phyloP scores from a whole-genome alignment of 495 filamentous ascomycete species.

The Pseudevernia furfuracea region DNA sequence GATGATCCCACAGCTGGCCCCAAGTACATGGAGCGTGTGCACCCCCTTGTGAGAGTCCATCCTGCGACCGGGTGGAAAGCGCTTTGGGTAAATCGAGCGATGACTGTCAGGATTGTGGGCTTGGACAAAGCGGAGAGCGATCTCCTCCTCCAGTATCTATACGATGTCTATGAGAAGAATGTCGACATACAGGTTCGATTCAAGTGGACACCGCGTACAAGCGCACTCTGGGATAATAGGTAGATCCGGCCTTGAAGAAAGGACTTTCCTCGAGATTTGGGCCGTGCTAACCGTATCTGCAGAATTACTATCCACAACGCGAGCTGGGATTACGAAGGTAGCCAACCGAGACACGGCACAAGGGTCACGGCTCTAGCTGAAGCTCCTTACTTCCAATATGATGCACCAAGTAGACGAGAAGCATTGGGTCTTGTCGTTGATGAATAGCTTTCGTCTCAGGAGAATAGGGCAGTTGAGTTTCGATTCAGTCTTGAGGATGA shows the following conservation, averaged over 20 bases:
- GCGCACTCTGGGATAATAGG: constrained; percentile 48
- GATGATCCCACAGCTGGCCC: constrained; percentile 53
- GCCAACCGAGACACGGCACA: constrained; percentile 53
- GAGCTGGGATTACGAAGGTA: constrained; percentile 59
- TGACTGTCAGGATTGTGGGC: constrained; percentile 58
- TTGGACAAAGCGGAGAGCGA: constrained; percentile 60
- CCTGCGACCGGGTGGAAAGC: constrained; percentile 66
- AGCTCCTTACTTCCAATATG: constrained; percentile 54
- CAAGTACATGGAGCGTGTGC: constrained; percentile 54
- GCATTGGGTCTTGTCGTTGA: constrained; percentile 39
- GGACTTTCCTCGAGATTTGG: constrained; percentile 20
- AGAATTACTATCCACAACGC: constrained; percentile 64
- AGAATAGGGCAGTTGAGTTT: background rate
- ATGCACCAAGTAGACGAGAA: constrained; percentile 52
- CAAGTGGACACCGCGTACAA: constrained; percentile 54
- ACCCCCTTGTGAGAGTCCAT: constrained; percentile 63
- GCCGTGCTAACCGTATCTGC: background rate
- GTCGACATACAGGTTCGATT: constrained; percentile 62
- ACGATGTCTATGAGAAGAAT: constrained; percentile 57
- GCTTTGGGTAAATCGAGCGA: constrained; percentile 59
- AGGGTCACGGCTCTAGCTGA: constrained; percentile 62
- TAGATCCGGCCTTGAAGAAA: background rate
- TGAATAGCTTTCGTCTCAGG: background rate
- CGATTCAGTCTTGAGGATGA: too few relatives aligned
- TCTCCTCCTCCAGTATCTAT: constrained; percentile 58